These are phyloP conservation scores for Carpinus viminea DNA, from an alignment of 306 rosid species.

Conservation along the genomic window DNA sequence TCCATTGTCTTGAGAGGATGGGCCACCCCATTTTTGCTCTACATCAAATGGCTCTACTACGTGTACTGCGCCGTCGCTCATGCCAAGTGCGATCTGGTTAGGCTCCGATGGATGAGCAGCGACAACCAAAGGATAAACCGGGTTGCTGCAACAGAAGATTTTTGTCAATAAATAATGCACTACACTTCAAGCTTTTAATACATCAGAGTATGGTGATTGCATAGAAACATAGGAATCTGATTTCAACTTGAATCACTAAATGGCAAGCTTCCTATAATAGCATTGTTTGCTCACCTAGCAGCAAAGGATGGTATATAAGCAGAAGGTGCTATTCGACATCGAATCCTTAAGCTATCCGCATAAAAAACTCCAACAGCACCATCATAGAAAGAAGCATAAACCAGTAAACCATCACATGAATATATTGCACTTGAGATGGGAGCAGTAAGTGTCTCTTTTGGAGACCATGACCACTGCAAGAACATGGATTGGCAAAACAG, in stretches of 20 bases:
- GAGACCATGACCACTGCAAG: conserved; percentile 48
- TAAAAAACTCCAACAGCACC: conserved; percentile 47
- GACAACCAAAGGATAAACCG: conserved; percentile 37
- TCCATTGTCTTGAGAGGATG: conserved; percentile 43
- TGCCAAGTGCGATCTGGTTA: conserved; percentile 45
- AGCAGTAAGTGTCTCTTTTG: conserved; percentile 36
- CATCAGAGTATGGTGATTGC: not conserved
- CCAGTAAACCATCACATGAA: conserved; percentile 45
- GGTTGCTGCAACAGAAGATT: conserved; percentile 24
- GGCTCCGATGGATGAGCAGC: conserved; percentile 50
- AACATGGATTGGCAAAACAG: conserved; percentile 3
- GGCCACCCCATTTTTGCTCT: conserved; percentile 41
- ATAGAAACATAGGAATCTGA: not conserved
- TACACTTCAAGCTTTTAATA: not conserved
- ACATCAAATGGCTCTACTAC: conserved; percentile 38
- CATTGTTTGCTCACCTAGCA: conserved; percentile 27
- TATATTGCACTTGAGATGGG: conserved; percentile 50
- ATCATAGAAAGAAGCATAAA: conserved; percentile 36
- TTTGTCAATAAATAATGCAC: not conserved
- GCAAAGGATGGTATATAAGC: conserved; percentile 43
- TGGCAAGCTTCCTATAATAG: not conserved
- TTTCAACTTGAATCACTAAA: not conserved
- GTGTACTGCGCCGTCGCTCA: conserved; percentile 41
- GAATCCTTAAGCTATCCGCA: conserved; percentile 40
- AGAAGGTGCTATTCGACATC: conserved; percentile 45